phyloP scores from a whole-genome alignment of 2,329 filamentous ascomycete genomes.

The Zalaria obscura region DNA sequence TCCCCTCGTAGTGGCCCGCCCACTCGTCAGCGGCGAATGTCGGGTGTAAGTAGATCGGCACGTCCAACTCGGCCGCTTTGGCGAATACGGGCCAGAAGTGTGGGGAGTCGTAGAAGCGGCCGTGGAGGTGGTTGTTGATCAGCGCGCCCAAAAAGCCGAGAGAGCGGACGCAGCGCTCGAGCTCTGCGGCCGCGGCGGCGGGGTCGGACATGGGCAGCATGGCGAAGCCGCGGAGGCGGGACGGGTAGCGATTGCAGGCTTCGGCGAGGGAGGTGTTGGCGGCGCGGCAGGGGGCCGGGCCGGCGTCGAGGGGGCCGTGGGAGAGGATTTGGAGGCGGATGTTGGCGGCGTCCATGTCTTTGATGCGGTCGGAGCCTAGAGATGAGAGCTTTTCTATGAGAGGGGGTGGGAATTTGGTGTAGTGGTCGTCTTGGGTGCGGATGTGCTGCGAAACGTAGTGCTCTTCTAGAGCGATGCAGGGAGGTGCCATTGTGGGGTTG shows the following conservation, averaged over 20 bases:
- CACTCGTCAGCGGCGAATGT: slow-evolving; percentile 24
- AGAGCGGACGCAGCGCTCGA: slow-evolving; percentile 16
- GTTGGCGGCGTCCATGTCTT: slow-evolving; percentile 17
- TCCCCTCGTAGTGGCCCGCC: slow-evolving; percentile 24
- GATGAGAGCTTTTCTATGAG: slow-evolving; percentile 12
- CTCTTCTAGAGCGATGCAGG: slow-evolving; percentile 22
- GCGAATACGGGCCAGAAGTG: slow-evolving; percentile 16
- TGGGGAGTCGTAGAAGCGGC: slow-evolving; percentile 18
- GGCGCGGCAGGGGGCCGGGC: slow-evolving; percentile 12
- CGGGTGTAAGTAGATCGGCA: slow-evolving; percentile 39
- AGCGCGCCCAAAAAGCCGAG: slow-evolving; percentile 21
- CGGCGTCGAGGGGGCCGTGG: slow-evolving; percentile 16
- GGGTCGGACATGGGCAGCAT: slow-evolving; percentile 18
- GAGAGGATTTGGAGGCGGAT: slow-evolving; percentile 21
- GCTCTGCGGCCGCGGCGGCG: slow-evolving; percentile 16
- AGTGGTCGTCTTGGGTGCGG: slow-evolving; percentile 6
- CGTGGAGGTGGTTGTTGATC: slow-evolving; percentile 21
- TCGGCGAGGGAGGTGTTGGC: slow-evolving; percentile 20
- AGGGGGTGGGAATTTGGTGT: background rate
- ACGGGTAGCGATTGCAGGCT: slow-evolving; percentile 12
- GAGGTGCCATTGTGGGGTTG: slow-evolving; percentile 13
- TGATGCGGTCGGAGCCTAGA: slow-evolving; percentile 15
- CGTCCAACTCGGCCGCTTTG: slow-evolving; percentile 26
- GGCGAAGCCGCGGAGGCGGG: slow-evolving; percentile 20
- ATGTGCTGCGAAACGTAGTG: slow-evolving; percentile 17